Evolutionary conservation across 2,329 filamentous ascomycete genomes (phyloP), one percentile per base, ranked within the genome.

Genomic region (Thelonectria discophora): DNA sequence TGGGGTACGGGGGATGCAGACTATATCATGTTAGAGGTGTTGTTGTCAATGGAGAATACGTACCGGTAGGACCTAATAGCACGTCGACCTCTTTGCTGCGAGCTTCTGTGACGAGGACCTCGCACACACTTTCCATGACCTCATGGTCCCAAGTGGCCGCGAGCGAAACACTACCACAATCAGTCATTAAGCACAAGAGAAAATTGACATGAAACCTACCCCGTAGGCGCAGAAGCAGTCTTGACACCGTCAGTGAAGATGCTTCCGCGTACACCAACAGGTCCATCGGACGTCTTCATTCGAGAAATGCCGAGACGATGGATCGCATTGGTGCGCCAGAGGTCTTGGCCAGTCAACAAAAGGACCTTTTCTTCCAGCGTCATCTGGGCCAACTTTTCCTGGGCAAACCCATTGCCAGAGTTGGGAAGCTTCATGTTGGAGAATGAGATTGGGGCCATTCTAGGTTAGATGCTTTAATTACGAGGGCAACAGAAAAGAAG

Each of bases 1-100:
- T 0, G 78, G 78, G 30, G 74, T 62, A 18, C 58, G 45, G 1
- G 58, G 58, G 2, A 67, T 56, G 15, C 65, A 65, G 1, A 66
- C 55, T 52, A 2, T n/a, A 32, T 5, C 24, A 2, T 3, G 11
- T 52, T 7, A 18, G 6, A 12, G 12, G 2, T 9, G 3, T 12
- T 1, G 12, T 3, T 7, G 5, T 8, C 2, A 37, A 3, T 1
- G 9, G 10, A 0, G 1, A 0, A 27, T 11, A 34, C 39, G n/a
- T 58, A 56, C 57, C 62, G 20, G 60, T 68, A 13, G 60, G 65
- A 1, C 63, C 58, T 5, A 67, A 53, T 0, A 67, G 17, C 11
- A 67, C 46, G 42, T 65, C 59, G 1, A 62, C 57, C n/a, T 60
- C 58, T 34, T 65, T 68, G 39, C 65, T 67, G 37, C 57, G 65